These are phyloP conservation scores for Tilletia indica DNA, from an alignment of 1,284 basidiomycete genomes.

Conservation along the genomic window DNA sequence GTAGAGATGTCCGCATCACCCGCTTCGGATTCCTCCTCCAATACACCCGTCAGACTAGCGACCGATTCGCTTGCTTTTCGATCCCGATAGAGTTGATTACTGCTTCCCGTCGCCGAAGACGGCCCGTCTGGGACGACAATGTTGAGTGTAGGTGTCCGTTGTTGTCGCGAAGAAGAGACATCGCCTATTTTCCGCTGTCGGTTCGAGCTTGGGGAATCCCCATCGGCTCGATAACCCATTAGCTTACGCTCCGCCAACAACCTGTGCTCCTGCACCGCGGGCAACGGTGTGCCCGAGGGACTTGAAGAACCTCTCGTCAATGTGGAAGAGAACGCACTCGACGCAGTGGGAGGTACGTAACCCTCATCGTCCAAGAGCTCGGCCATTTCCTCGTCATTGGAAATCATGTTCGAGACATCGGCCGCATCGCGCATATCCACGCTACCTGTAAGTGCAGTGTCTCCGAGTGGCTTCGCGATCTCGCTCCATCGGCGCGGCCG, in stretches of 20 bases:
- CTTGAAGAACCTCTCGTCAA: background rate
- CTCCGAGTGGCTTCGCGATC: background rate
- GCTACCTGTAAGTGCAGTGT: background rate
- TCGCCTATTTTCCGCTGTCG: constrained; percentile 31
- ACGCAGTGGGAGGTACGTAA: background rate
- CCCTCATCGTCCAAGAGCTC: constrained; percentile 5
- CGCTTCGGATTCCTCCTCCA: constrained; percentile 41
- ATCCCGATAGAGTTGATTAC: constrained; percentile 41
- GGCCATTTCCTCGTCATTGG: constrained; percentile 8
- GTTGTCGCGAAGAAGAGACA: constrained; percentile 21
- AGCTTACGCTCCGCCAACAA: constrained; percentile 38
- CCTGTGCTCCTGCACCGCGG: constrained; percentile 29
- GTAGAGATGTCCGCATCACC: constrained; percentile 9
- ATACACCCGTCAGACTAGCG: constrained; percentile 42
- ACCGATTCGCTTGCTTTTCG: constrained; percentile 48
- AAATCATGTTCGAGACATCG: background rate
- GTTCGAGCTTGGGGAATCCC: constrained; percentile 15
- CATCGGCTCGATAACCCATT: constrained; percentile 24
- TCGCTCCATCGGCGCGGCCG: constrained; percentile 18
- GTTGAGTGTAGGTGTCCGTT: constrained; percentile 33
- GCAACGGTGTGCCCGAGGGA: background rate
- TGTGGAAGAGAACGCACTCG: background rate
- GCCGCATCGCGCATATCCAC: background rate
- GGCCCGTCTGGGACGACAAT: constrained; percentile 40
- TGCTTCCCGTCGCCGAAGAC: constrained; percentile 26